Evolutionary conservation across 345 rosid species (phyloP).

Genomic region (Hevea brasiliensis): DNA sequence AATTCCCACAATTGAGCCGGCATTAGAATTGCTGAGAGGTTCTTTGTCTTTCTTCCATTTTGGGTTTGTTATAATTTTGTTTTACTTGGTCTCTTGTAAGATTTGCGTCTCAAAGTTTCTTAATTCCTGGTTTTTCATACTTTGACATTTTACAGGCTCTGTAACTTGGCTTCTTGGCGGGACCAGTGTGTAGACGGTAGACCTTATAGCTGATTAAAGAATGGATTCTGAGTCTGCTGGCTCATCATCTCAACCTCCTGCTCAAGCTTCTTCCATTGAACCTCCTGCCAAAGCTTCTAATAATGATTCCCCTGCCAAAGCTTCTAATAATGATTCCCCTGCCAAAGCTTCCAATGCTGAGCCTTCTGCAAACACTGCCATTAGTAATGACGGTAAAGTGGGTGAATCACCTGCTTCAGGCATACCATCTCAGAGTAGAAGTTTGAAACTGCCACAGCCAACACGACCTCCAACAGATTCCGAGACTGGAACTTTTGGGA

Average conservation of each 20-base stretch:
- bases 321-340: conserved; percentile 5
- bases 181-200: not conserved
- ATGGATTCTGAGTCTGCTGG: conserved; percentile 53
- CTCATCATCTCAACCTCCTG: conserved; percentile 39
- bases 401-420: conserved; percentile 6
- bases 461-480: conserved; percentile 5
- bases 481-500: conserved; percentile 3
- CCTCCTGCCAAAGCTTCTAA: conserved; percentile 1
- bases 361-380: not conserved
- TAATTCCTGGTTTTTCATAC: not conserved
- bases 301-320: conserved; percentile 2
- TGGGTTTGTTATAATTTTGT: not conserved
- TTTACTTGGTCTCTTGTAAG: not conserved
- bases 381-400: not conserved
- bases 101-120: not conserved
- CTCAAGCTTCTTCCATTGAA: conserved; percentile 17
- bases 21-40: too few relatives aligned
- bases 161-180: not conserved
- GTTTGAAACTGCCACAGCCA: conserved; percentile 22
- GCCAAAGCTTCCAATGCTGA: conserved; percentile 4
- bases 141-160: not conserved
- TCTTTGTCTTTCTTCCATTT: too few relatives aligned
- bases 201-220: conserved; percentile 4
- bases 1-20: not conserved
- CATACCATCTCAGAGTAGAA: conserved; percentile 8